phyloP scores from a whole-genome alignment of 331 rosid species.

The Telfairia occidentalis region DNA sequence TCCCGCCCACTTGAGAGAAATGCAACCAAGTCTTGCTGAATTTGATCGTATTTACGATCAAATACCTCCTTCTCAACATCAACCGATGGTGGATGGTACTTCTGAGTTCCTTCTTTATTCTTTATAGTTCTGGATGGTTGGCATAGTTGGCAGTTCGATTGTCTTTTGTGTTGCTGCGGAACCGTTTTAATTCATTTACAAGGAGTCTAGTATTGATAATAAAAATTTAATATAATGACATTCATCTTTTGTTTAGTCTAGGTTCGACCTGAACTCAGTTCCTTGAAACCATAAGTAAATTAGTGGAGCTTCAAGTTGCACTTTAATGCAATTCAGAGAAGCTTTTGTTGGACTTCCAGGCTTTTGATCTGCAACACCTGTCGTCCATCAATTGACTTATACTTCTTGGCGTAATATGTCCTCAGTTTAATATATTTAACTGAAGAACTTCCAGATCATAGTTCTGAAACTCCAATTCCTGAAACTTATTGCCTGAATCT shows the following conservation, averaged over 20 bases:
- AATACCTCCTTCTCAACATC: constrained; percentile 31
- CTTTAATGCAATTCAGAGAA: not conserved
- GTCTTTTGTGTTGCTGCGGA: not conserved
- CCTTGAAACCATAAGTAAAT: not conserved
- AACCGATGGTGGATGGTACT: constrained; percentile 61
- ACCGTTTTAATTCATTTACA: not conserved
- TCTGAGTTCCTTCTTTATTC: not conserved
- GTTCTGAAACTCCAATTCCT: not conserved
- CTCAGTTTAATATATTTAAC: not conserved
- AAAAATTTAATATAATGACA: not conserved
- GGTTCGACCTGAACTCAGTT: not conserved
- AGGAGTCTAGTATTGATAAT: not conserved
- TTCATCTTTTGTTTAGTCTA: not conserved
- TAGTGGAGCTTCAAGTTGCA: not conserved
- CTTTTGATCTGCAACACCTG: not conserved
- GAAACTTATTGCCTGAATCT: not conserved
- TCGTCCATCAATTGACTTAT: not conserved
- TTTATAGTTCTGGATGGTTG: not conserved
- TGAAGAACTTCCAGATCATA: not conserved
- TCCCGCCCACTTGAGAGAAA: constrained; percentile 21
- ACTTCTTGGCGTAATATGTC: not conserved
- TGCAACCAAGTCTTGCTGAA: constrained; percentile 23
- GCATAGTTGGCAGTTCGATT: not conserved
- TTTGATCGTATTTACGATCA: constrained; percentile 24
- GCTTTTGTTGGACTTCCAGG: not conserved